Conservation (phyloP, 1,284 basidiomycete species). For the Thecaphora frezii region DNA sequence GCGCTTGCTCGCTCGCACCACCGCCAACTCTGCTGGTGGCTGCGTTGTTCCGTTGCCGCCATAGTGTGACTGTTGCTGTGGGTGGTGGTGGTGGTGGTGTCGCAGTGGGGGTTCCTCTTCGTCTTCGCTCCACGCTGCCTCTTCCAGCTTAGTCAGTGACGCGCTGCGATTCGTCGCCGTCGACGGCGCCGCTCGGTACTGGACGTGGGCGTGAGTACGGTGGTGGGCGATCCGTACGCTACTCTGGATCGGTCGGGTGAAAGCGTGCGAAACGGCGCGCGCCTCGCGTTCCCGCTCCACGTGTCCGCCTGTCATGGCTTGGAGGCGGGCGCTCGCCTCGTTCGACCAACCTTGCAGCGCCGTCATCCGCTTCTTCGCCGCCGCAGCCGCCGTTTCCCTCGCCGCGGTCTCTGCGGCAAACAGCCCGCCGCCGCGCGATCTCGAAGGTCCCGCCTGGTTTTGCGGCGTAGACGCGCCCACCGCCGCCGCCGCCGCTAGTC, state of each 20-base stretch:
- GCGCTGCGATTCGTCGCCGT: slow-evolving; percentile 14
- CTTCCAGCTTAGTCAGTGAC: slow-evolving; percentile 29
- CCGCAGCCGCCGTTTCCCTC: background rate
- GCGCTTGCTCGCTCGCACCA: too few species aligned
- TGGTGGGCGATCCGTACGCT: background rate
- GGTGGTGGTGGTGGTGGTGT: too few species aligned
- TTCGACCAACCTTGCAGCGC: slow-evolving; percentile 1
- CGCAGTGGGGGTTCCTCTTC: slow-evolving; percentile 9
- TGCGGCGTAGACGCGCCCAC: too few species aligned
- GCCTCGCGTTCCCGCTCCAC: background rate
- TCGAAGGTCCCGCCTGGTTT: slow-evolving; percentile 2
- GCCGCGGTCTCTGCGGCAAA: slow-evolving; percentile 27
- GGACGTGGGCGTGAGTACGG: background rate
- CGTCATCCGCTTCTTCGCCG: background rate
- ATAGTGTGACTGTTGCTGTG: too few species aligned
- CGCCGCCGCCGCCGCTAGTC: slow-evolving; percentile 8
- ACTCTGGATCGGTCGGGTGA: background rate
- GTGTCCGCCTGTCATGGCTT: background rate
- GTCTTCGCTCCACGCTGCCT: slow-evolving; percentile 39
- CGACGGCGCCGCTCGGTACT: background rate
- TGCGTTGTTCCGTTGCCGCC: too few species aligned
- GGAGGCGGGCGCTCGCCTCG: background rate
- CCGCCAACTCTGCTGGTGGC: too few species aligned
- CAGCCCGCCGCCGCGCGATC: slow-evolving; percentile 8
- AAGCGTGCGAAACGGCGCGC: slow-evolving; percentile 1